phyloP scores from a whole-genome alignment of 2,329 filamentous ascomycete species.

The Zymoseptoria crescenta region DNA sequence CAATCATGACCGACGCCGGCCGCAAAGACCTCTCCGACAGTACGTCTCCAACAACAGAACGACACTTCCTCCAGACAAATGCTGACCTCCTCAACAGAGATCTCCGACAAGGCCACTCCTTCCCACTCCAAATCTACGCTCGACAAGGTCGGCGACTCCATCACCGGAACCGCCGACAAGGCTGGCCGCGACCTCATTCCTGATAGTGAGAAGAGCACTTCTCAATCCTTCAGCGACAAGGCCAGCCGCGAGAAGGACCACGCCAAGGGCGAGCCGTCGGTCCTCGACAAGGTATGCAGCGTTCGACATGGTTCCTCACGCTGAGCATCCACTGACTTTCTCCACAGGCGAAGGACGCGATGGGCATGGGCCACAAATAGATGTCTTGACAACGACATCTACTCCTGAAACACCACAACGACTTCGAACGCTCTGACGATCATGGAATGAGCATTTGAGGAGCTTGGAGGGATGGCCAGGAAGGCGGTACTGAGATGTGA shows the following conservation, averaged over 20 bases:
- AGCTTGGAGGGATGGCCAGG: neutral
- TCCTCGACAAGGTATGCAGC: conserved; percentile 28
- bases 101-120: conserved; percentile 50
- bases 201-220: conserved; percentile 43
- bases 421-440: neutral
- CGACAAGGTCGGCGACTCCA: conserved; percentile 49
- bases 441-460: neutral
- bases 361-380: conserved; percentile 36
- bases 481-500: neutral
- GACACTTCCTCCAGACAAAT: neutral
- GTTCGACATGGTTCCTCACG: conserved; percentile 19
- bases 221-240: conserved; percentile 49
- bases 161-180: conserved; percentile 51
- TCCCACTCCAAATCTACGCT: conserved; percentile 54
- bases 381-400: neutral
- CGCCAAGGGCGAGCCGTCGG: conserved; percentile 30
- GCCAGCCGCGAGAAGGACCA: conserved; percentile 39
- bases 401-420: neutral
- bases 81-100: conserved; percentile 37
- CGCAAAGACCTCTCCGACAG: conserved; percentile 54
- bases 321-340: conserved; percentile 20
- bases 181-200: conserved; percentile 37
- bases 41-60: conserved; percentile 17
- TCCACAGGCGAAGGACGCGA: conserved; percentile 42
- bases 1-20: conserved; percentile 52